A percentile compares a stretch with the other conserved stretches of the same genome.
Evolutionary conservation across 306 rosid genomes (phyloP).

Genomic region (Trichosanthes truncata): DNA sequence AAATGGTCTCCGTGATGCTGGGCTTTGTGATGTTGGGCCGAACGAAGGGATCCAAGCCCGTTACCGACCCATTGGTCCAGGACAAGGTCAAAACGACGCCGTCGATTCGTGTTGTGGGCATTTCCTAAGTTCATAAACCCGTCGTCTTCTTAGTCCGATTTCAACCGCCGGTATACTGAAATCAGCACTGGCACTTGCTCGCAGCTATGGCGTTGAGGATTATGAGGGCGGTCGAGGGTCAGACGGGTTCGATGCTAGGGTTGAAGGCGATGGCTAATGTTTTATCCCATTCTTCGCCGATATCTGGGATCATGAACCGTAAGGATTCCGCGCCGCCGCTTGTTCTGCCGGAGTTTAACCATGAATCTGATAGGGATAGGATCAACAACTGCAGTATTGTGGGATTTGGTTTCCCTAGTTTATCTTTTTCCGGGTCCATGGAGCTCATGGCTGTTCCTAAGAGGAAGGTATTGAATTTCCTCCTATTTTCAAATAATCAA

Average conservation of each 20-base stretch:
- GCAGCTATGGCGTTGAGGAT: slow-evolving; percentile 37
- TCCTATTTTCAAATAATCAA: not conserved
- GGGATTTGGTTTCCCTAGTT: slow-evolving; percentile 32
- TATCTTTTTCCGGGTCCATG: slow-evolving; percentile 50
- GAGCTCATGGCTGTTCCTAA: slow-evolving; percentile 92
- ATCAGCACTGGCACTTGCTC: not conserved
- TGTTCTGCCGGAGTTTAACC: slow-evolving; percentile 40
- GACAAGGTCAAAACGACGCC: not conserved
- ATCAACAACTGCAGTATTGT: not conserved
- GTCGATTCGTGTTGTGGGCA: not conserved
- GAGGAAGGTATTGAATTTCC: slow-evolving; percentile 33
- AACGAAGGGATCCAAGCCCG: not conserved
- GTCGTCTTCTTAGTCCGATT: not conserved
- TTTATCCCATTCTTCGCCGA: slow-evolving; percentile 34
- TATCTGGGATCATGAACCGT: slow-evolving; percentile 23
- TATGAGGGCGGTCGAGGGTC: slow-evolving; percentile 20
- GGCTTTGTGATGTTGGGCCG: not conserved
- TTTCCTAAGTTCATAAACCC: slow-evolving; percentile 5
- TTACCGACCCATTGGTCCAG: not conserved
- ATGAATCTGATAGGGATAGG: not conserved
- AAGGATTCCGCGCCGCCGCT: slow-evolving; percentile 22
- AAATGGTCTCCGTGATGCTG: not conserved
- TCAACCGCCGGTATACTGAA: not conserved
- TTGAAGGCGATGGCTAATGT: slow-evolving; percentile 26
- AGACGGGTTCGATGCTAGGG: slow-evolving; percentile 24